Evolutionary conservation across 306 rosid genomes (phyloP).

Genomic region (Abrus pulchellus): DNA sequence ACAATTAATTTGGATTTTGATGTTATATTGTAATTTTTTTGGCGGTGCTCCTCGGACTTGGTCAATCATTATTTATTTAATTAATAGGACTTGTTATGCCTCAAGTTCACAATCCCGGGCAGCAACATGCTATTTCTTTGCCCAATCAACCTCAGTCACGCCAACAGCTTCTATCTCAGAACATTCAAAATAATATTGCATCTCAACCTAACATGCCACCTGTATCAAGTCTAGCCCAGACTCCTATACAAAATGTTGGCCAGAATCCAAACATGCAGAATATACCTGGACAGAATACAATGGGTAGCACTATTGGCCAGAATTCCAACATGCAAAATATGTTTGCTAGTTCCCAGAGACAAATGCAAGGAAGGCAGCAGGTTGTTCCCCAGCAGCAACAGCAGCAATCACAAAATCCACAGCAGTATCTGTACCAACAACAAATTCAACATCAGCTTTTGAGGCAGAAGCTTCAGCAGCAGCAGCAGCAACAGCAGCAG

Average conservation of each 20-base stretch:
- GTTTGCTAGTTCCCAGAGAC: conserved; percentile 79
- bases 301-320: conserved; percentile 81
- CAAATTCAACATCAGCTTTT: conserved; percentile 72
- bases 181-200: conserved; percentile 70
- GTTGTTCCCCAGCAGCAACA: conserved; percentile 76
- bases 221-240: conserved; percentile 65
- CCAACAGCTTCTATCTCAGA: conserved; percentile 78
- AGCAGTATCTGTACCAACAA: conserved; percentile 71
- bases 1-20: conserved; percentile 44
- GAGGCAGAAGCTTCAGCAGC: conserved; percentile 75
- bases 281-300: conserved; percentile 72
- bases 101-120: conserved; percentile 79
- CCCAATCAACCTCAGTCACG: conserved; percentile 77
- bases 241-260: conserved; percentile 71
- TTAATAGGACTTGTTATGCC: conserved; percentile 66
- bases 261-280: conserved; percentile 80
- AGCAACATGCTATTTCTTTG: conserved; percentile 64
- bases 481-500: conserved; percentile 70
- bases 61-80: conserved; percentile 33
- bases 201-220: conserved; percentile 69
- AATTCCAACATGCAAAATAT: conserved; percentile 73
- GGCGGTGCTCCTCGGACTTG: conserved; percentile 16
- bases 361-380: conserved; percentile 87
- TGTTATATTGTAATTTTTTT: conserved; percentile 23
- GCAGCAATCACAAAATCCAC: conserved; percentile 81